phyloP scores from a whole-genome alignment of 1,284 basidiomycete genomes.

The Leccinum huronense region DNA sequence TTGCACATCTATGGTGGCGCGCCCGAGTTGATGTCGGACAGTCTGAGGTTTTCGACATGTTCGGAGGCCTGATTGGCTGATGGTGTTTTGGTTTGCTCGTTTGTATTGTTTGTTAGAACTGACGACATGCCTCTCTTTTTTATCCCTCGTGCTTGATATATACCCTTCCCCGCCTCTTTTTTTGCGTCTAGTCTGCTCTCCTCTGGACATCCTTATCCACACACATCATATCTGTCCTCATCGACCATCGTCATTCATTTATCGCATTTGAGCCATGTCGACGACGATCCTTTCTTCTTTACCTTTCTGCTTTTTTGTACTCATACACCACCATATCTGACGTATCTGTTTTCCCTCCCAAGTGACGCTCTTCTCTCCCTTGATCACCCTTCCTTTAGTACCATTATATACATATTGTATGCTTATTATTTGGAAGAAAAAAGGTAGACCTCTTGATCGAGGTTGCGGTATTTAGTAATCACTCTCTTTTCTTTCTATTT shows the following conservation, averaged over 20 bases:
- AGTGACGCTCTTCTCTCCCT: background rate
- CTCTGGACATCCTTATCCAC: background rate
- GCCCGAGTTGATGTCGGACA: conserved; percentile 44
- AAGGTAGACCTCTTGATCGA: conserved; percentile 3
- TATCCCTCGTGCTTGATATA: background rate
- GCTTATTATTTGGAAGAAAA: background rate
- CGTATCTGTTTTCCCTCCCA: conserved; percentile 11
- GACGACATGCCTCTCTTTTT: background rate
- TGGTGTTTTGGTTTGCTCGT: background rate
- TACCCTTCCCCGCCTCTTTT: background rate
- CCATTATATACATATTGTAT: conserved; percentile 4
- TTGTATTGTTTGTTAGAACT: background rate
- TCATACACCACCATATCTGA: conserved; percentile 13
- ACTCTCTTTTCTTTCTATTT: background rate
- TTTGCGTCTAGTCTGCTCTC: background rate
- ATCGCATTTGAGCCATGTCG: conserved; percentile 4
- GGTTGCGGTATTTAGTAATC: background rate
- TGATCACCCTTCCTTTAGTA: background rate
- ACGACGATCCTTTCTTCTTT: conserved; percentile 2
- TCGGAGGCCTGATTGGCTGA: conserved; percentile 20
- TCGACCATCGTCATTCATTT: background rate
- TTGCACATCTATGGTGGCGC: conserved; percentile 48
- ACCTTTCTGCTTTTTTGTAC: conserved; percentile 9
- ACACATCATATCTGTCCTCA: background rate
- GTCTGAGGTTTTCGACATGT: conserved; percentile 38